Evolutionary conservation across 2,329 filamentous ascomycete species (phyloP), one percentile per base, ranked within the genome.

Genomic region (Pseudocercospora musae): DNA sequence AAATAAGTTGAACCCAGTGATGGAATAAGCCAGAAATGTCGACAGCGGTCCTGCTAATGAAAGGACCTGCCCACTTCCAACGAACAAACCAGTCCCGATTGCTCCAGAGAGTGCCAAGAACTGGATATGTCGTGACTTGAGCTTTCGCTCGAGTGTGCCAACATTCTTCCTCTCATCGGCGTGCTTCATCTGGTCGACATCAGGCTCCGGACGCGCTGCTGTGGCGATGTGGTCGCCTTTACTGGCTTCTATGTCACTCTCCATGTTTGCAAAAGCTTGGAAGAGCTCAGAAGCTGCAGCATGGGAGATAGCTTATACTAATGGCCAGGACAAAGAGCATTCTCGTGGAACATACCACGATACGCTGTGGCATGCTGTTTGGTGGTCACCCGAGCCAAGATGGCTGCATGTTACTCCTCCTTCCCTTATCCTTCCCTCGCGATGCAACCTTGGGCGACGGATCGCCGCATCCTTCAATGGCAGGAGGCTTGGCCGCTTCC

Each of bases 101-200:
- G 68, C 68, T 20, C 67, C 68, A 71, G 81, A 82, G 13, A 87
- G 77, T 21, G 85, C 85, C 40, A 87, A 76, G 73, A 87, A 85
- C 58, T 87, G 85, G 44, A 87, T 84, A 66, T 87, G 84, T 37
- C 84, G 78, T 69, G 81, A 84, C 76, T 87, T 85, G 59, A 87
- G 78, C 15, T 84, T 84, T 60, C 85, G 80, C 70, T 83, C 65
- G 5, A 69, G 63, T 13, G 54, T 53, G 15, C 62, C 64, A 31
- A 64, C 23, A 27, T 62, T 59, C 13, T 58, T 59, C 59, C 53
- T 54, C 54, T 49, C 62, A 13, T 58, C 57, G 18, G 21, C 29
- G 42, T 37, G 29, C 23, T 42, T 44, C 15, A 50, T 9, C 18
- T 50, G 54, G 15, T 58, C 27, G 42, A 58, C 23, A 15, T 59